phyloP scores from a whole-genome alignment of 306 rosid genomes.

The Prunus mira region DNA sequence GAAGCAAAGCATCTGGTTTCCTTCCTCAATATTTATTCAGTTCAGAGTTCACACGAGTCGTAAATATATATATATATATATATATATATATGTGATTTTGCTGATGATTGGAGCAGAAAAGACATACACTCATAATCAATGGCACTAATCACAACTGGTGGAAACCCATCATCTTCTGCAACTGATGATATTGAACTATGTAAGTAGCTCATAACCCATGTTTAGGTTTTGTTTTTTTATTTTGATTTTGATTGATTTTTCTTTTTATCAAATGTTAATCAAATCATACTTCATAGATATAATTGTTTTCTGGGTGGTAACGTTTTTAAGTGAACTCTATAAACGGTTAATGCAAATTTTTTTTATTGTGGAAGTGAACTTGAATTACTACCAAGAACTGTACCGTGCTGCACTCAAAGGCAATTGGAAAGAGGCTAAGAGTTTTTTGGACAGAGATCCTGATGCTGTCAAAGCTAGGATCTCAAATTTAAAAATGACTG shows the following conservation, averaged over 20 bases:
- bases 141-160: neutral
- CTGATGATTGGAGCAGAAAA: too few species aligned
- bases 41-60: too few species aligned
- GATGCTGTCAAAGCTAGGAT: conserved; percentile 36
- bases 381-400: conserved; percentile 37
- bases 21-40: too few species aligned
- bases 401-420: conserved; percentile 44
- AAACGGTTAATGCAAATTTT: neutral
- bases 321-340: neutral
- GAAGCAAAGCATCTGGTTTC: too few species aligned
- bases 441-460: conserved; percentile 35
- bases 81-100: too few species aligned
- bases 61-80: too few species aligned
- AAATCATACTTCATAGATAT: neutral
- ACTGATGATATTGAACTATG: neutral
- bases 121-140: too few species aligned
- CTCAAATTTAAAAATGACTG: conserved; percentile 16
- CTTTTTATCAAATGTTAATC: neutral
- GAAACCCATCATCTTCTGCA: neutral
- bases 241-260: neutral
- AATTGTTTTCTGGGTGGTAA: neutral
- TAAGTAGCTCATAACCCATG: neutral
- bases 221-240: neutral
- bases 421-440: conserved; percentile 41
- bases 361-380: neutral